These are phyloP conservation scores for Helichrysum umbraculigerum DNA, from an alignment of 129 eudicot genomes.

Conservation along the genomic window DNA sequence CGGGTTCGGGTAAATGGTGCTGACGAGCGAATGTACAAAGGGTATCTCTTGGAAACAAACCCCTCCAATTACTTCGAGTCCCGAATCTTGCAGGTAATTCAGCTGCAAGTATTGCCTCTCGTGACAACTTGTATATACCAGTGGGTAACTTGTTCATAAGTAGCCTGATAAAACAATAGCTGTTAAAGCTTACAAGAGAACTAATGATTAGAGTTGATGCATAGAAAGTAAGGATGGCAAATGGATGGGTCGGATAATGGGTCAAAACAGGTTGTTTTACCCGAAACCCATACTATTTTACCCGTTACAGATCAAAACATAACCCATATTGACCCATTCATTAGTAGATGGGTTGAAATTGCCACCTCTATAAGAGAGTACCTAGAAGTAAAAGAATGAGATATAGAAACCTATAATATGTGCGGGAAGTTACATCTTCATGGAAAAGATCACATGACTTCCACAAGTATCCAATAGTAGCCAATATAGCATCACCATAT, in stretches of 20 bases:
- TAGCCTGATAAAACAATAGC: slow-evolving; percentile 46
- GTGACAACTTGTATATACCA: slow-evolving; percentile 73
- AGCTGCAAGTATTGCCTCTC: slow-evolving; percentile 78
- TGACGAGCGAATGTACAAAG: slow-evolving; percentile 77
- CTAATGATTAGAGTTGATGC: slow-evolving; percentile 10
- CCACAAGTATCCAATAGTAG: slow-evolving; percentile 86
- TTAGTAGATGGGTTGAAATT: slow-evolving; percentile 1
- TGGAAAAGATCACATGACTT: slow-evolving; percentile 59
- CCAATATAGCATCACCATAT: slow-evolving; percentile 83
- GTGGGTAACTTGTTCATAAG: slow-evolving; percentile 63
- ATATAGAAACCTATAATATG: slow-evolving; percentile 68
- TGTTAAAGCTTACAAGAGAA: slow-evolving; percentile 1
- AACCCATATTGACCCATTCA: not conserved
- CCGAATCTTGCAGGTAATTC: slow-evolving; percentile 69
- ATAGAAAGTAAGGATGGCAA: slow-evolving; percentile 6
- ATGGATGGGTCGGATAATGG: not conserved
- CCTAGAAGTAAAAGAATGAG: slow-evolving; percentile 6
- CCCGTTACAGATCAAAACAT: not conserved
- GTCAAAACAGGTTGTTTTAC: slow-evolving; percentile 6
- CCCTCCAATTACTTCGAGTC: slow-evolving; percentile 80
- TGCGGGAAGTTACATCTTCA: slow-evolving; percentile 65
- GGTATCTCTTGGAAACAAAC: slow-evolving; percentile 76
- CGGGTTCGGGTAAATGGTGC: slow-evolving; percentile 74
- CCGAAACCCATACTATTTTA: not conserved
- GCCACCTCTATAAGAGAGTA: not conserved